Base-by-base conservation (phyloP, 2,329 filamentous ascomycete species). In the Cryphonectria japonica region DNA sequence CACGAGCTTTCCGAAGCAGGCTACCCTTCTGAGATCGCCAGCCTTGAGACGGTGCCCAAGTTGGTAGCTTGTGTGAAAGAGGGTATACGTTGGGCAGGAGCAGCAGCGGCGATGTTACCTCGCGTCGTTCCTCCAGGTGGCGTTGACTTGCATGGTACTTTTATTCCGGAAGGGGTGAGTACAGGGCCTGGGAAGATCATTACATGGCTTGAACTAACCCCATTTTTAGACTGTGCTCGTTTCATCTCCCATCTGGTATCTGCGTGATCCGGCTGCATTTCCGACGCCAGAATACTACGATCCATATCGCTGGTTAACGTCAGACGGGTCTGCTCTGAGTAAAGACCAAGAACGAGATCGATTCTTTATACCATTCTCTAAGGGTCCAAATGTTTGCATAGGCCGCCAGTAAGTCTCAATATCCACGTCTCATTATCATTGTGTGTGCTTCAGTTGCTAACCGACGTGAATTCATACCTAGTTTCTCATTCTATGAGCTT, bases 201-300 rank as follows among this genome's bases (percentile, higher is more conserved):
- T 39, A 39, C 37, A 39, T 13, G 8, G 11, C 37, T 39, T 39
- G 9, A 9, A 16, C 3, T 39, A 26, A 41, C 6, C 19, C 34
- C 57, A 29, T 22, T 13, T 0, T 16, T 14, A 77, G 75, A 78
- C 76, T 19, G 70, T 77, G 1, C 68, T 79, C 14, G 77, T 75
- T 5, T 78, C 76, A 1, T 78, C 76, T 0, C 78, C 77, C 8
- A 76, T 77, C 22, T 79, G 77, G 77, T 79, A 78, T 34, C 71
- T 78, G 1, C 74, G 75, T 26, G 76, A 79, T 41, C 74, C 77
- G 60, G 70, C 61, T 32, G 77, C 75, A 0, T 79, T 76, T 34
- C 78, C 76, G 1, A 68, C 60, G 1, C 76, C 78, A 5, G 61
- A 76, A 11, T 22, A 75, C 0, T 79, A 75, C 34, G 69, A 78